Conservation (phyloP, 2,329 filamentous ascomycete genomes). For the Claviceps sp. region DNA sequence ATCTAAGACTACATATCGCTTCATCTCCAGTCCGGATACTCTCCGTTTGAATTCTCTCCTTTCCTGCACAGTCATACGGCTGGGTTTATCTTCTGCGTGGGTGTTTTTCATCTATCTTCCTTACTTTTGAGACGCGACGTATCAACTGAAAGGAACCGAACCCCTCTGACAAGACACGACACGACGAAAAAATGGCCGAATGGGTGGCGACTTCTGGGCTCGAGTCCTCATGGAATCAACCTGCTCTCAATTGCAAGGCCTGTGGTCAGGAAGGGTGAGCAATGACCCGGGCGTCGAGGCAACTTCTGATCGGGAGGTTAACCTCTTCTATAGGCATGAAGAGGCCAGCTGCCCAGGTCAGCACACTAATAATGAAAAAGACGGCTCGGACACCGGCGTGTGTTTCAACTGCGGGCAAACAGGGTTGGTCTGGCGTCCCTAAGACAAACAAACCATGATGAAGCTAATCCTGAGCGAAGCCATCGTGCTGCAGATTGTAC, state of each 20-base stretch:
- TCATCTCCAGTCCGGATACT: too few species aligned
- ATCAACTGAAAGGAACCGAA: too few species aligned
- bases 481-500: constrained; percentile 24
- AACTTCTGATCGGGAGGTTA: not conserved
- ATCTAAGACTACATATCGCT: too few species aligned
- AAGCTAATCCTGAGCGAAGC: constrained; percentile 9
- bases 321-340: constrained; percentile 4
- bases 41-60: not conserved
- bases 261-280: constrained; percentile 7
- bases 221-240: constrained; percentile 2
- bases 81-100: not conserved
- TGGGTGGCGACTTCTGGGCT: not conserved
- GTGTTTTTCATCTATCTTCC: not conserved
- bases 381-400: constrained; percentile 14
- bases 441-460: not conserved
- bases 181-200: constrained; percentile 2
- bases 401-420: constrained; percentile 25
- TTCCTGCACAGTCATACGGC: not conserved
- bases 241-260: constrained; percentile 1
- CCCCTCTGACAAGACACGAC: not conserved
- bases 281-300: not conserved
- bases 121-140: too few species aligned
- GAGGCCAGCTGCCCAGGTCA: constrained; percentile 5
- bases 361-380: not conserved
- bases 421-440: constrained; percentile 14